Evolutionary conservation across 1,139 yeast species (phyloP), one percentile per base, ranked within the genome.

Genomic region (Casaregolazyma suthepensis): DNA sequence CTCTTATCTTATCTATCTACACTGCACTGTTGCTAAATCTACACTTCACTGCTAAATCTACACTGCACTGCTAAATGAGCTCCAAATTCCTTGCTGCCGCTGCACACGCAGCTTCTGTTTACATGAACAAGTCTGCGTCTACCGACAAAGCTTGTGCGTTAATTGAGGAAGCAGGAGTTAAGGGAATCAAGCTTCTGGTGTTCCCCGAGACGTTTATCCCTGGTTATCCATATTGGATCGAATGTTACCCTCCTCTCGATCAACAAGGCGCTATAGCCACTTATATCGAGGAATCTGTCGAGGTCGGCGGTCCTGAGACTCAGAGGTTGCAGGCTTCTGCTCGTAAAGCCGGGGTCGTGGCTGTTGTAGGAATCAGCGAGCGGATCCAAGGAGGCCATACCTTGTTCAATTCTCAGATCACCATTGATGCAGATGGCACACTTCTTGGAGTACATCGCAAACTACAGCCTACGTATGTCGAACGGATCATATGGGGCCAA

Each of bases 141-240:
- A 52, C 58, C 37, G 56, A 52, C 13, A 56, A 58, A 45, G 61
- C 56, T 2, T 23, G 52, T 15, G 26, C 52, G 3, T 47, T 56
- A 26, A 55, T 60, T 37, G 35, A 48, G n/a, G 63, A 63, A 44
- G 61, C 65, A 15, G 59, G 61, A 12, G 45, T 53, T 1, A 57
- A 60, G 38, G 67, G 68, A 23, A 68, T 67, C 9, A 60, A 58
- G 45, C 54, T 64, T 6, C 61, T 63, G 10, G 66, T 63, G 10
- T 64, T 63, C 53, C 67, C 68, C 31, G 68, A 65, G 47, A 54
- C 60, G 6, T 56, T 62, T 29, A 61, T 65, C 5, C 60, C 67
- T 1, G 64, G 64, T 47, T 65, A 62, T 56, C 67, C 68, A 50
- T 55, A 63, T 49, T 66, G 67, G 67, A 49, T 55, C 22, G 57